Conservation (phyloP, 495 filamentous ascomycete species). For the Podospora appendiculata region DNA sequence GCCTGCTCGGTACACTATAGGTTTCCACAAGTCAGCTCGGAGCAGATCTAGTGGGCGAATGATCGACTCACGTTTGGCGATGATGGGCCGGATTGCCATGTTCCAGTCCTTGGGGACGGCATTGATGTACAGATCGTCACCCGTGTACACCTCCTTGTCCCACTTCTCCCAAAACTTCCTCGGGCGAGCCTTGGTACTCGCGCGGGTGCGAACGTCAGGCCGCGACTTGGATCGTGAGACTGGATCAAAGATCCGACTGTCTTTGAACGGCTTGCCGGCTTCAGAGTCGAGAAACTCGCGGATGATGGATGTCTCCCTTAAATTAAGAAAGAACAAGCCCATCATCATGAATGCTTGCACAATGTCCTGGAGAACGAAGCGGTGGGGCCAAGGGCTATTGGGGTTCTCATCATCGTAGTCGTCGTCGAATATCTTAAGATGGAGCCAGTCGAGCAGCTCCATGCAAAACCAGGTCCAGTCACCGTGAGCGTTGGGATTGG, state of each 20-base stretch:
- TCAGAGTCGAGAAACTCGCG: slow-evolving; percentile 22
- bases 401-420: slow-evolving; percentile 11
- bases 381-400: slow-evolving; percentile 24
- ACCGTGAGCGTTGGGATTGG: slow-evolving; percentile 1
- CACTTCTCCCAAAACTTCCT: slow-evolving; percentile 32
- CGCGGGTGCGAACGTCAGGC: slow-evolving; percentile 23
- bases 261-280: slow-evolving; percentile 21
- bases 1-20: slow-evolving; percentile 36
- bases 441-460: slow-evolving; percentile 27
- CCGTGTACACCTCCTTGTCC: slow-evolving; percentile 16
- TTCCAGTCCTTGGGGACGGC: slow-evolving; percentile 29
- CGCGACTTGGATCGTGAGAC: slow-evolving; percentile 23
- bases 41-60: neutral
- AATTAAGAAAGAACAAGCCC: slow-evolving; percentile 32
- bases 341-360: slow-evolving; percentile 31
- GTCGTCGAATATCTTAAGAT: slow-evolving; percentile 20
- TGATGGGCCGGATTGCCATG: slow-evolving; percentile 29
- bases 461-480: slow-evolving; percentile 26
- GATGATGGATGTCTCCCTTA: slow-evolving; percentile 16
- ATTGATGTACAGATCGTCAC: slow-evolving; percentile 12
- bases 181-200: slow-evolving; percentile 25
- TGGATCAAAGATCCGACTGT: slow-evolving; percentile 30
- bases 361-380: slow-evolving; percentile 33
- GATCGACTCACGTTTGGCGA: slow-evolving; percentile 25
- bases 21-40: neutral